These are phyloP conservation scores for Pascua sp. DNA, from an alignment of 1,284 basidiomycete species.

Conservation along the genomic window DNA sequence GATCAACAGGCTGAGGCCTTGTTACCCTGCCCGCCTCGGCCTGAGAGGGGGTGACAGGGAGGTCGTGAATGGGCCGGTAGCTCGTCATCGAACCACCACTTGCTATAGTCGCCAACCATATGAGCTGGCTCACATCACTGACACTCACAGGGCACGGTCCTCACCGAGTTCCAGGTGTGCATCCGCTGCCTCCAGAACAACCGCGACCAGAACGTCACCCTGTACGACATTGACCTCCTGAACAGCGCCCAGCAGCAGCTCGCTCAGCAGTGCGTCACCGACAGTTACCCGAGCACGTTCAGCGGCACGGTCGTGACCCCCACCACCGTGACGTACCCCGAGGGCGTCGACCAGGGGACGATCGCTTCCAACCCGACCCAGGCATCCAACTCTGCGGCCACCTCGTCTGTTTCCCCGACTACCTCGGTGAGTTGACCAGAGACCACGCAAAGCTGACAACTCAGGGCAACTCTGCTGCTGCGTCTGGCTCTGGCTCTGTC, in stretches of 20 bases:
- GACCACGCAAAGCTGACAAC: too few species aligned
- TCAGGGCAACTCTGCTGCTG: too few species aligned
- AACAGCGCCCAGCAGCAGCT: conserved; percentile 16
- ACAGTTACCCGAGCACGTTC: conserved; percentile 1
- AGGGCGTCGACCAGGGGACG: conserved; percentile 7
- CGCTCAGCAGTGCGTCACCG: conserved; percentile 10
- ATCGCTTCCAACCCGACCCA: background rate
- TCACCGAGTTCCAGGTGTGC: conserved; percentile 11
- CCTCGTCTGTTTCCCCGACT: background rate
- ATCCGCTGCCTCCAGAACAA: conserved; percentile 7
- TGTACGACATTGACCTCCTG: conserved; percentile 13
- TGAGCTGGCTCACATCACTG: background rate
- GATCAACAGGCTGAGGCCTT: too few species aligned
- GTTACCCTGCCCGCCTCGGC: too few species aligned
- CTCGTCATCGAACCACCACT: background rate
- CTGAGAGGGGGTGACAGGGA: too few species aligned
- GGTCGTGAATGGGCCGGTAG: background rate
- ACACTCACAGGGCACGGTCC: conserved; percentile 2
- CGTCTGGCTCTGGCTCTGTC: too few species aligned
- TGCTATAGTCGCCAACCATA: background rate
- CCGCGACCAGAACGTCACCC: background rate
- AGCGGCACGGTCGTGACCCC: conserved; percentile 5
- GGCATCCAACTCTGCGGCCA: background rate
- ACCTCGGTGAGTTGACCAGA: too few species aligned
- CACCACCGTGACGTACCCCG: conserved; percentile 7